Evolutionary conservation across 805 yeast species (phyloP), one percentile per base, ranked within the genome.

Genomic region (Lachancea sp.): DNA sequence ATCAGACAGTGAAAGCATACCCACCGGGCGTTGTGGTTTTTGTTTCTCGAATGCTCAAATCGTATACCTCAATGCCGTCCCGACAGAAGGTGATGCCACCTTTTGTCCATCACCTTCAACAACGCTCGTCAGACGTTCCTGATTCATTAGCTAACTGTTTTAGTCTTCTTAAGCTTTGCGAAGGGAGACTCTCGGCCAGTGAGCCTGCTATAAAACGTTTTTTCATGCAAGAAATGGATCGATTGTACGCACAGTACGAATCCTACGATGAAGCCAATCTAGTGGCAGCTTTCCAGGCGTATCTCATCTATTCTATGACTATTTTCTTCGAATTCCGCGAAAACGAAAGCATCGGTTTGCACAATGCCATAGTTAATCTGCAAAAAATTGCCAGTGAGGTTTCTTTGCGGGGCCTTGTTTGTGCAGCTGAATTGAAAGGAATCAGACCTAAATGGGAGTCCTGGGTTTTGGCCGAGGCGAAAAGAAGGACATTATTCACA

Each of bases 221-320:
- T 26, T 30, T 36, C 30, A 26, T 7, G 8, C n/a, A 26, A 16
- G 40, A 36, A 36, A 36, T 36, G 40, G 15, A 22, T 19, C 40
- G 40, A 6, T 16, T 36, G 8, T 25, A 20, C 40, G 29, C 9
- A 25, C 25, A 22, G n/a, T 16, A 36, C 30, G 22, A 26, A n/a
- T n/a, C 18, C 5, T 36, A 13, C 18, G 30, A 36, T 16, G 40
- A 36, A 26, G 30, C 19, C 19, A 22, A 36, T 36, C 30, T 36
- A 12, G 15, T 36, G 18, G 40, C 40, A 8, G 27, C 40, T n/a
- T 36, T 36, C 30, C 40, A 36, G 18, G 40, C 40, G 6, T 36
- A 36, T 15, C 30, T 36, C 12, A 36, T 36, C 22, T 36, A 36
- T 19, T 36, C 40, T 4, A 36, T 36, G 30, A 22, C 37, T 8